A percentile compares a stretch with the other conserved stretches of the same genome.
These are phyloP conservation scores for Neocallimastix lanati DNA, from an alignment of 192 early-diverging fungal genomes.

Conservation along the genomic window DNA sequence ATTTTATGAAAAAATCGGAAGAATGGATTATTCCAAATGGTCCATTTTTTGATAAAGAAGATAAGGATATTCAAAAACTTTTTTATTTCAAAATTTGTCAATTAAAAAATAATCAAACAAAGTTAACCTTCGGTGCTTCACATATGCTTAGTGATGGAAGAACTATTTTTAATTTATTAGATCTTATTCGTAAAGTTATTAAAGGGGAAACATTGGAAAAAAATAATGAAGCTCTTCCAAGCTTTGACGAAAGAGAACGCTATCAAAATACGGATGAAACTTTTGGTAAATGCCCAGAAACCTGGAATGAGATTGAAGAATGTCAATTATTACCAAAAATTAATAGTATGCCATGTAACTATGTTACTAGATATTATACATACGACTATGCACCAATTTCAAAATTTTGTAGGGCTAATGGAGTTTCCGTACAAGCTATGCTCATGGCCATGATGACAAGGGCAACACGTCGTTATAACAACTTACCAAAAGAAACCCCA, in stretches of 20 bases:
- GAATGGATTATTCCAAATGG: background rate
- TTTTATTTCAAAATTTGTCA: background rate
- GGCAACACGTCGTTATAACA: background rate
- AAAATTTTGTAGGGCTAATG: background rate
- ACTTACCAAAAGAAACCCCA: background rate
- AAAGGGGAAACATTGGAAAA: too few relatives aligned
- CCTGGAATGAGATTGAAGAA: too few relatives aligned
- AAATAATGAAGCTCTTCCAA: too few relatives aligned
- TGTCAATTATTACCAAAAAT: background rate
- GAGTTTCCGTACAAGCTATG: background rate
- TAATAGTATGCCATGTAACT: background rate
- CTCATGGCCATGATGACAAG: background rate
- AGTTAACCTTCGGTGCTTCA: too few relatives aligned
- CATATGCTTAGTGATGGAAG: too few relatives aligned
- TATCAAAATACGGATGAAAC: too few relatives aligned
- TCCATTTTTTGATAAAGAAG: background rate
- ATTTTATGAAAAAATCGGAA: background rate
- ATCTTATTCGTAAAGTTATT: too few relatives aligned
- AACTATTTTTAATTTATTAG: too few relatives aligned
- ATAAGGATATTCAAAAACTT: background rate
- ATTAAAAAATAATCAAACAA: background rate
- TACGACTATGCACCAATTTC: background rate
- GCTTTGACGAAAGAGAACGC: too few relatives aligned
- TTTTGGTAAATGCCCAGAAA: too few relatives aligned
- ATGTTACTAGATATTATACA: background rate